Conservation (phyloP, 2,329 filamentous ascomycete genomes). For the Sporothrix inflata region DNA sequence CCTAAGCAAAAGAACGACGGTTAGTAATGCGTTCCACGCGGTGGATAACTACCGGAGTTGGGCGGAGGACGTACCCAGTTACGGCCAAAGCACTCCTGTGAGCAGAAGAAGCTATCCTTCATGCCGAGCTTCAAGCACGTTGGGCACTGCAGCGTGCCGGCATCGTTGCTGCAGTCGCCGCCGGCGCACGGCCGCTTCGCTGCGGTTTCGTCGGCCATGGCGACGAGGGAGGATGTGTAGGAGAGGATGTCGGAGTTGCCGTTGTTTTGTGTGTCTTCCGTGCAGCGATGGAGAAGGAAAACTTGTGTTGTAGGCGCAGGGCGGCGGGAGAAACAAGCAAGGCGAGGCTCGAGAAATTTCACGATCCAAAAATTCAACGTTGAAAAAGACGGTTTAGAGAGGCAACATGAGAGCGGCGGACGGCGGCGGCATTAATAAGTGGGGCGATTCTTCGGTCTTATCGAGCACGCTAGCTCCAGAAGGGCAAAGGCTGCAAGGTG, state of each 20-base stretch:
- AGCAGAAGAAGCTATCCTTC: constrained; percentile 94
- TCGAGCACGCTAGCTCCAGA: background rate
- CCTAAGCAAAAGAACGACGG: constrained; percentile 52
- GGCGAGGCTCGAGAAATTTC: background rate
- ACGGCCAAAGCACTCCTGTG: constrained; percentile 97
- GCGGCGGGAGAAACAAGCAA: background rate
- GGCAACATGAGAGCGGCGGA: background rate
- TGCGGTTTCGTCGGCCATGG: constrained; percentile 56
- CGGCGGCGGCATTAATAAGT: constrained; percentile 21
- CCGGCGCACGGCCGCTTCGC: constrained; percentile 73
- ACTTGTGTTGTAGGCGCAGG: background rate
- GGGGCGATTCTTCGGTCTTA: background rate
- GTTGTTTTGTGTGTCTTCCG: background rate
- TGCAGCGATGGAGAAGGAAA: too few relatives aligned
- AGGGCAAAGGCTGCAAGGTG: background rate
- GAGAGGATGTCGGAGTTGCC: background rate
- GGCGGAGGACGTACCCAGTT: constrained; percentile 74
- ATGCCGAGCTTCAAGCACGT: constrained; percentile 88
- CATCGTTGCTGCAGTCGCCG: constrained; percentile 82
- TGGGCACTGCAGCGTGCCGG: constrained; percentile 85
- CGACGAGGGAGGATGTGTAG: constrained; percentile 30
- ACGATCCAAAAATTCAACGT: background rate
- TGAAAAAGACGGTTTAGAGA: constrained; percentile 11
- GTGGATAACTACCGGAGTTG: background rate
- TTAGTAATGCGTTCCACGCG: background rate